These are phyloP conservation scores for Chalciporus piperatus DNA, from an alignment of 768 basidiomycete genomes.

Conservation along the genomic window DNA sequence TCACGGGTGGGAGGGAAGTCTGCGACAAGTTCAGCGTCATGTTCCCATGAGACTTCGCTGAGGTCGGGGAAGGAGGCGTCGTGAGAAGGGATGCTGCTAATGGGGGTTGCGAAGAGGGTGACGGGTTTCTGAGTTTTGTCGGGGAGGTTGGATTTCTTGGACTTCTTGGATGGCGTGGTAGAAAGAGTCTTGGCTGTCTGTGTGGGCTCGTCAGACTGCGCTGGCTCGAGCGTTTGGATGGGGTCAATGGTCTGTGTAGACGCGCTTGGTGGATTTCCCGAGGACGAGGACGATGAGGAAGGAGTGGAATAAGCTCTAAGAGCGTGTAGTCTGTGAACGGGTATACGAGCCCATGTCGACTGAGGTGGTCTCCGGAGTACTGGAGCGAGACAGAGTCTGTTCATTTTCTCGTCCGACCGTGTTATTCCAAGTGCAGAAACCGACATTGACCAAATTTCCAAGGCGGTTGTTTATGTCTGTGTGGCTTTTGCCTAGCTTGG, in stretches of 20 bases:
- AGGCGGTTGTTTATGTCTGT: conserved; percentile 10
- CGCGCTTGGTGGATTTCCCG: not conserved
- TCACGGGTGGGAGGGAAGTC: conserved; percentile 52
- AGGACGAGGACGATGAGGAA: conserved; percentile 7
- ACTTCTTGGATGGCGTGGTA: conserved; percentile 1
- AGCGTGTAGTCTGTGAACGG: not conserved
- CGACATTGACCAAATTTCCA: conserved; percentile 12
- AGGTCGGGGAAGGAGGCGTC: conserved; percentile 52
- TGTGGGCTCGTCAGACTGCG: not conserved
- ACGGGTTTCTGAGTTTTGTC: not conserved
- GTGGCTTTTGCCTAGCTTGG: conserved; percentile 20
- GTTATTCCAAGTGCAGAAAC: not conserved
- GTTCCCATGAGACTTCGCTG: conserved; percentile 53
- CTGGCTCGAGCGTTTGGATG: not conserved
- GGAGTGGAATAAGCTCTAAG: conserved; percentile 18
- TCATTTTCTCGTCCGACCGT: conserved; percentile 17
- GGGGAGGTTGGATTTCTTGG: not conserved
- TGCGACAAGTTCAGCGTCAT: conserved; percentile 57
- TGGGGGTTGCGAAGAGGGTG: conserved; percentile 12
- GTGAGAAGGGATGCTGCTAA: conserved; percentile 19
- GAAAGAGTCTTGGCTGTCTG: conserved; percentile 6
- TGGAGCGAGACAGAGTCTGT: conserved; percentile 20
- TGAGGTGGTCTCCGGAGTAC: conserved; percentile 11
- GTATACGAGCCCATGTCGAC: conserved; percentile 3
- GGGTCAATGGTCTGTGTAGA: not conserved